phyloP scores from a whole-genome alignment of 2,329 filamentous ascomycete species.

The Amauroascus niger region DNA sequence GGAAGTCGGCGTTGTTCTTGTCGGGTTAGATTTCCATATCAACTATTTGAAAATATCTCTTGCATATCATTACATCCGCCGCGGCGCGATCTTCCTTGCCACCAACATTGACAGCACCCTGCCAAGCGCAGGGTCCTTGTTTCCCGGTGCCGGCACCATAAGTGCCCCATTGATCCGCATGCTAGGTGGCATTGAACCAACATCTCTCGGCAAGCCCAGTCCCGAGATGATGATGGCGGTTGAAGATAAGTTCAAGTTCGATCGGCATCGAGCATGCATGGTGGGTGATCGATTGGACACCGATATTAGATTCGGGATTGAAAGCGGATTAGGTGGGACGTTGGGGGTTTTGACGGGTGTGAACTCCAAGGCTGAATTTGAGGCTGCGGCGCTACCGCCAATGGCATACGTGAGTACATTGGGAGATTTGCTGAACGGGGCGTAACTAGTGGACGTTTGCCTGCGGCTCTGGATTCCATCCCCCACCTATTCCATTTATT shows the following conservation, averaged over 20 bases:
- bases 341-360: constrained; percentile 87
- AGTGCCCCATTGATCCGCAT: constrained; percentile 69
- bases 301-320: constrained; percentile 89
- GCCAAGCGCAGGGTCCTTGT: constrained; percentile 69
- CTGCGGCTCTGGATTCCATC: not conserved
- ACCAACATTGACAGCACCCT: constrained; percentile 90
- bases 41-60: constrained; percentile 87
- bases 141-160: constrained; percentile 82
- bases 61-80: constrained; percentile 73
- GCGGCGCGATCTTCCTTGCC: constrained; percentile 75
- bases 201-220: constrained; percentile 84
- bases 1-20: constrained; percentile 80
- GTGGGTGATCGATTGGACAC: constrained; percentile 88
- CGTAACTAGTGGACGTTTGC: constrained; percentile 2
- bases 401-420: constrained; percentile 76
- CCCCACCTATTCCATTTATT: not conserved
- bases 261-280: constrained; percentile 83
- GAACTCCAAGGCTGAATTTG: constrained; percentile 67
- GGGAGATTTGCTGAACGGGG: constrained; percentile 54
- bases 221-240: constrained; percentile 99
- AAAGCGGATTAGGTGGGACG: constrained; percentile 83
- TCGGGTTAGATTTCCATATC: constrained; percentile 84
- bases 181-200: constrained; percentile 54
- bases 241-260: constrained; percentile 87
- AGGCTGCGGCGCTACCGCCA: constrained; percentile 64